Conservation (phyloP, 441 rosid genomes). For the Adansonia rubrostipa region DNA sequence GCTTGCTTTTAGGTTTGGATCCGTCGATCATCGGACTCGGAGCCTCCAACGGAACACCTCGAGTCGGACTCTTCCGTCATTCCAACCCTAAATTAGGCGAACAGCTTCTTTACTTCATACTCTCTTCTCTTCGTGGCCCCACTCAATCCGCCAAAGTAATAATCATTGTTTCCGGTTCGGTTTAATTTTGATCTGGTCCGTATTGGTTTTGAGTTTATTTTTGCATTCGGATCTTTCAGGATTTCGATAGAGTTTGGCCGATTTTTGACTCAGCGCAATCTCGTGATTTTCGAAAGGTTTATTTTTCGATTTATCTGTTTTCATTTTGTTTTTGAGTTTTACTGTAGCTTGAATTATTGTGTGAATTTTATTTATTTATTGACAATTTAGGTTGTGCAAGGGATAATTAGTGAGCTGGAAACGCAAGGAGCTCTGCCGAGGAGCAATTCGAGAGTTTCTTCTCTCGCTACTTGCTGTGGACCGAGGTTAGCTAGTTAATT, state of each 20-base stretch:
- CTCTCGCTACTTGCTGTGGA: conserved; percentile 99
- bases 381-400: conserved; percentile 85
- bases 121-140: conserved; percentile 98
- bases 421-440: conserved; percentile 99
- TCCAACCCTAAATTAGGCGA: conserved; percentile 99
- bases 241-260: conserved; percentile 99
- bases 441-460: conserved; percentile 99
- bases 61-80: conserved; percentile 97
- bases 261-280: conserved; percentile 99
- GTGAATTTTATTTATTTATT: conserved; percentile 6
- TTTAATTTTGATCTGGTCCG: conserved; percentile 30
- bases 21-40: conserved; percentile 88
- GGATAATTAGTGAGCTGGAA: conserved; percentile 96
- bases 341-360: neutral
- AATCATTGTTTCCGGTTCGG: conserved; percentile 22
- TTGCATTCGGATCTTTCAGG: conserved; percentile 68
- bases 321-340: neutral
- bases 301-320: conserved; percentile 11
- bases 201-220: conserved; percentile 24
- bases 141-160: conserved; percentile 89
- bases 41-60: conserved; percentile 75
- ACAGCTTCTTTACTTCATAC: conserved; percentile 98
- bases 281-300: conserved; percentile 96
- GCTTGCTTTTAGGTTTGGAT: conserved; percentile 94
- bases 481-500: conserved; percentile 64